Base-by-base conservation (phyloP, 1,284 basidiomycete species). In the Violaceomyces palustris region DNA sequence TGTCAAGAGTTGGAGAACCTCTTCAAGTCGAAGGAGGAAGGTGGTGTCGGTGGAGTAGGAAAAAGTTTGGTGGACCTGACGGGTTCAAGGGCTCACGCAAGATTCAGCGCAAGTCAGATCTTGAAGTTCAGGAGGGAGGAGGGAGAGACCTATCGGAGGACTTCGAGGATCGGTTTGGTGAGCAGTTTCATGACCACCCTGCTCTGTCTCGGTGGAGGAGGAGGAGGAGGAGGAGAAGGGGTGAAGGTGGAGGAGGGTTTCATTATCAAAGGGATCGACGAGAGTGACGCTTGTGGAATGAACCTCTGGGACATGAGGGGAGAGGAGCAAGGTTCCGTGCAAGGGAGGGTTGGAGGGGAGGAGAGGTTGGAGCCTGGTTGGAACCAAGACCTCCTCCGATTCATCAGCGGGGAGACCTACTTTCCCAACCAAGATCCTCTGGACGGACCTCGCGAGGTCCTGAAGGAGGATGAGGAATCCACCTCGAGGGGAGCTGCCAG, bases 21-120 rank as follows among this genome's bases (percentile, higher is more conserved):
- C 3, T 78, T 78, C 25, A 75, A 82, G 10, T 87, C 87, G 30
- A 86, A 87, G 5, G 75, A 84, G 0, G 82, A 84, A 46, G 78
- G 75, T 5, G n/a, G n/a, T n/a, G n/a, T n/a, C n/a, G n/a, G n/a
- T n/a, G n/a, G n/a, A n/a, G n/a, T n/a, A n/a, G n/a, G n/a, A n/a
- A n/a, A n/a, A n/a, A n/a, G n/a, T n/a, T 77, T 92, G 9, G 84
- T 87, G 0, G 80, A 84, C 64, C 74, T 86, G 6, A 87, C 87
- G 2, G 89, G 89, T 4, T 88, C 86, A 63, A 79, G 84, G 37
- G 88, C 88, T 0, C 88, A 92, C 68, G 86, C 89, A 59, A 80
- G 89, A 11, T 93, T 93, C 74, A 91, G 88, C 0, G 89, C 84
- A 9, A 81, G 83, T 33, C 89, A 92, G 74, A 90, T 92, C 59